Base-by-base conservation (phyloP, 495 filamentous ascomycete genomes). In the Ascobolus immersus region DNA sequence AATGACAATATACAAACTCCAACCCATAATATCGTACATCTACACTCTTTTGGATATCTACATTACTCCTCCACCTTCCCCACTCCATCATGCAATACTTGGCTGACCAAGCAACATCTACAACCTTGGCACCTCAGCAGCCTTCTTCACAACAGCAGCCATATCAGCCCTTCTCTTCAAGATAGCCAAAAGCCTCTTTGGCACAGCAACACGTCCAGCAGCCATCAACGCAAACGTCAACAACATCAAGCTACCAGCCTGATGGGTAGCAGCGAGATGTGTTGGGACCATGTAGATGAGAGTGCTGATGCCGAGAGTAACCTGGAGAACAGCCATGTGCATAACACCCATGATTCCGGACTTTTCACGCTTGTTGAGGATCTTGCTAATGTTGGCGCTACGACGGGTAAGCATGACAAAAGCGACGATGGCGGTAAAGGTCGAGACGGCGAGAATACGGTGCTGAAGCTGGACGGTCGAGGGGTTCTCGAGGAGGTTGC, bases 401-500 rank as follows among this genome's bases (percentile, higher is more conserved):
- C 54, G 55, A 21, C 74, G 62, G 4, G 72, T 59, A 51, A 89
- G 94, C 7, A 64, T 67, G 53, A 72, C 81, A 9, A 94, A 58
- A 2, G 65, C 62, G 28, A 82, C 57, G 29, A 94, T 65, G 36
- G 71, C 65, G 12, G 70, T 71, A 55, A 93, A 90, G 5, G 89
- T 92, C 2, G 75, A 79, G 33, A 65, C 77, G 29, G 86, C 86
- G 12, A 92, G 59, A 38, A 84, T 73, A n/a, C 86, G 70, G 57
- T 96, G 86, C 52, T 96, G 77, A 17, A 96, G 65, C 52, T 96
- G 86, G 7, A 91, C 86, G 6, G 82, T 61, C 0, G 77, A 80
- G 6, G 86, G 89, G 55, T 96, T 96, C 59, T 93, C 86, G 8
- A 91, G 71, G 65, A 79, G 70, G 58, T 94, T 96, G 40, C 86